Base-by-base conservation (phyloP, 495 filamentous ascomycete genomes). In the Podospora bellae-mahoneyi region DNA sequence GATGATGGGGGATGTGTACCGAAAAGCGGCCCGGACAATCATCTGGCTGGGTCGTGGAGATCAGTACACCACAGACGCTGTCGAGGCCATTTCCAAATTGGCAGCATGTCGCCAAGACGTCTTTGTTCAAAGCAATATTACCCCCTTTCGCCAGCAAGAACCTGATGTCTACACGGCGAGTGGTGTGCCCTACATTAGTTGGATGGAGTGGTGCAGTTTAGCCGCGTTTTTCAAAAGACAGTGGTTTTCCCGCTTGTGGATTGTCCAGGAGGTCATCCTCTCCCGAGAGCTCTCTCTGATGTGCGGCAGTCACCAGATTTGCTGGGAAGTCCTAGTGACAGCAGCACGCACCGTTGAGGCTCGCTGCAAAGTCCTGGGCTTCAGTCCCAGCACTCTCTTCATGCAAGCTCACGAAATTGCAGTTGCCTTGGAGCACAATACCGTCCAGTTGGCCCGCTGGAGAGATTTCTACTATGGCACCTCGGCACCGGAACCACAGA, bases 1-100 rank as follows among this genome's bases (percentile, higher is more conserved):
- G 16, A 71, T 76, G 60, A 82, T 82, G 79, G 73, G 73, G 2
- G 66, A 74, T 23, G 77, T 80, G 28, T 82, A 80, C 69, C 34
- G 63, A 10, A 66, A 68, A 4, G 76, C 79, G 7, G 67, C 64
- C 9, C 44, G 64, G 44, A 76, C 78, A 20, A 55, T 74, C 23
- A 69, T 76, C 34, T 82, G 80, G 80, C 69, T 82, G 59, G 79
- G 79, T 3, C 54, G 60, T 44, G 64, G 32, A 20, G 68, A 69
- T 16, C 16, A 67, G 30, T 67, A 57, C 13, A 62, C 66, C 2
- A 2, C 18, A 3, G 60, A 60, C 28, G 66, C 66, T 4, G 66
- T 20, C 4, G 28, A 57, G 2, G 63, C 66, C 10, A 63, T 67
- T 26, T n/a, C 16, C 5, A 63, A 30, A n/a, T 26, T 67, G 1